Percentiles rank a stretch among this genome's conserved stretches.
phyloP scores from a whole-genome alignment of 129 eudicot genomes.

The Flaveria bidentis region DNA sequence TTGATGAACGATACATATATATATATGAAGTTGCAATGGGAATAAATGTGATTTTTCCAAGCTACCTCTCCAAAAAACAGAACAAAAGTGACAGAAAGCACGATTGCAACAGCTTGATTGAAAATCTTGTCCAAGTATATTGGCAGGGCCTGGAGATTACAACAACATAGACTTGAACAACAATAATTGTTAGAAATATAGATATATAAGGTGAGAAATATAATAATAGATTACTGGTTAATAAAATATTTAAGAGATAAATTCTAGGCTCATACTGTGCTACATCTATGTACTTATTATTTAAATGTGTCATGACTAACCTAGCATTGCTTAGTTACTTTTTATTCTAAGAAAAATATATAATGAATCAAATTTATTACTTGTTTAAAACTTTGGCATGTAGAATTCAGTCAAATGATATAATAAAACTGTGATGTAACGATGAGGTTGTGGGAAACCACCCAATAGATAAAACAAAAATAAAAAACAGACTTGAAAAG shows the following conservation, averaged over 20 bases:
- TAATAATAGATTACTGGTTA: background rate
- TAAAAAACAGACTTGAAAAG: background rate
- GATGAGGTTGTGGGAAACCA: conserved; percentile 20
- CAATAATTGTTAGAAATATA: conserved; percentile 1
- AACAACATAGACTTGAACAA: conserved; percentile 9
- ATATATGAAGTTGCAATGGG: background rate
- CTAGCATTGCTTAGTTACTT: conserved; percentile 6
- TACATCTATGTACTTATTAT: background rate
- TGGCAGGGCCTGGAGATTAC: conserved; percentile 81
- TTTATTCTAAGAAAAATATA: background rate
- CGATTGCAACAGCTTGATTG: conserved; percentile 80
- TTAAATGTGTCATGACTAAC: conserved; percentile 2
- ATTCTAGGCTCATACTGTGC: background rate
- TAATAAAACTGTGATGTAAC: conserved; percentile 8
- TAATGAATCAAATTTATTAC: background rate
- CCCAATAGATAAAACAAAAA: background rate
- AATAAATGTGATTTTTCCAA: conserved; percentile 2
- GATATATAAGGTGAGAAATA: background rate
- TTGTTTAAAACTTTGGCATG: background rate
- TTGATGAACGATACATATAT: conserved; percentile 17
- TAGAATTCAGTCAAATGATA: conserved; percentile 12
- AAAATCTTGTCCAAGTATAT: conserved; percentile 88
- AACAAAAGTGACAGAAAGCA: conserved; percentile 94
- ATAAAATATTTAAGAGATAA: too few species aligned
- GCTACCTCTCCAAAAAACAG: conserved; percentile 89